Evolutionary conservation across 2,329 filamentous ascomycete species (phyloP), one percentile per base, ranked within the genome.

Genomic region (Aspergillus quadricinctus): DNA sequence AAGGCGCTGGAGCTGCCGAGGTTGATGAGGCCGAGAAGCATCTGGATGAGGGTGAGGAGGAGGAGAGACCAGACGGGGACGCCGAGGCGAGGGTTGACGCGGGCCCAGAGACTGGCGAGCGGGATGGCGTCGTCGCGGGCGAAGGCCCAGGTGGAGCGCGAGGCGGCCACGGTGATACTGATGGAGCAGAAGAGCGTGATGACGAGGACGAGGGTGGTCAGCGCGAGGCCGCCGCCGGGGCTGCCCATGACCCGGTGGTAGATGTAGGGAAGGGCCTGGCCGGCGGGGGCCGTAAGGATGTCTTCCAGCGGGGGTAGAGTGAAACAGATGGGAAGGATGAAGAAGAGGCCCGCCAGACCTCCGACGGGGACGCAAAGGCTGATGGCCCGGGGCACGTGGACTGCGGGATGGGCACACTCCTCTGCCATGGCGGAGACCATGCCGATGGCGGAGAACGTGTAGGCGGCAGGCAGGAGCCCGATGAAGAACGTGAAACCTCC

Each of bases 401-500:
- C 58, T 4, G 79, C 75, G 1, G 83, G 81, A 51, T 83, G 75
- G 7, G 75, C 67, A 40, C 80, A 82, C 67, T 86, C 83, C 70
- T 86, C 83, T 1, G 82, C 82, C 83, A 86, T 86, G 8, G 80
- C 80, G 0, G 81, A 78, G 54, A 86, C 81, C 83, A 86, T 86
- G 2, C 83, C 84, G 25, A 86, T 76, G 2, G 83, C 83, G 0
- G 80, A 80, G 62, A 85, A 84, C 59, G 78, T 81, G 62, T 84
- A 85, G 7, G 82, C 81, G 0, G 81, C 77, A 1, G 83, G 84
- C 2, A 87, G 72, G 9, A 86, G 76, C 23, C 84, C 83, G 57
- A 87, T 85, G 69, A 84, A 85, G 69, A 86, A 86, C 0, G 81
- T 82, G 64, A 86, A 86, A 14, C 72, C 73, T 2, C 79, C 80